Conservation (phyloP, 208 protist species). For the Crithidia acanthocephali region DNA sequence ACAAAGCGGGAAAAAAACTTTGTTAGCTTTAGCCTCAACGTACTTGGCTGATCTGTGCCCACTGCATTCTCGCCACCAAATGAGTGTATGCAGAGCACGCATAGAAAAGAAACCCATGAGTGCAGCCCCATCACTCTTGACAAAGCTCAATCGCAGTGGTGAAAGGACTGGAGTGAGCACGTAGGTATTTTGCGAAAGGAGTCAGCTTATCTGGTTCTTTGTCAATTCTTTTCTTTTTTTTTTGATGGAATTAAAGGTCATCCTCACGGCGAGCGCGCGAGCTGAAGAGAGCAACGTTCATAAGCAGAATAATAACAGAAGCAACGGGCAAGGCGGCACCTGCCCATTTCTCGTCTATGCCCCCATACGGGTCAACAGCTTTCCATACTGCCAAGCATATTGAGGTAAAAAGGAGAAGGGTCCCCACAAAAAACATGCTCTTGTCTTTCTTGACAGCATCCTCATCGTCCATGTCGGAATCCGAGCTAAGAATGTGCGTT, state of each 20-base stretch:
- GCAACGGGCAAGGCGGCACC: conserved; percentile 55
- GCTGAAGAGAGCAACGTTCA: conserved; percentile 31
- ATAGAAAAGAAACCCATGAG: too few species aligned
- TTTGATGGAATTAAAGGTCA: not conserved
- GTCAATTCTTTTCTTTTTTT: not conserved
- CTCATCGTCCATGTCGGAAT: conserved; percentile 38
- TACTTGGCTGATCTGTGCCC: too few species aligned
- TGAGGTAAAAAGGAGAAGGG: conserved; percentile 55
- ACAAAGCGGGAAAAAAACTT: too few species aligned
- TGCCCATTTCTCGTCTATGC: conserved; percentile 37
- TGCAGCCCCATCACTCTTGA: too few species aligned
- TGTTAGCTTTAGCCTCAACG: too few species aligned
- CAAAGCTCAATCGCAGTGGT: too few species aligned
- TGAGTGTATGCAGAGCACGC: too few species aligned
- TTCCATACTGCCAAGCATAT: conserved; percentile 65
- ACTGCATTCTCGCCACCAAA: too few species aligned
- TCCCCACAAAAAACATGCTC: conserved; percentile 56
- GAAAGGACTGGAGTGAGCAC: too few species aligned
- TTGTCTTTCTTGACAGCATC: conserved; percentile 46
- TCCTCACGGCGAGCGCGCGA: conserved; percentile 21
- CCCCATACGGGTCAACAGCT: conserved; percentile 49
- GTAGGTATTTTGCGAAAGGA: too few species aligned
- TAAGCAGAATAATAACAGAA: conserved; percentile 47
- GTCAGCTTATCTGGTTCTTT: not conserved
- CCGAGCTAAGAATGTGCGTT: conserved; percentile 24